These are phyloP conservation scores for Datisca glomerata DNA, from an alignment of 306 rosid species.

Conservation along the genomic window DNA sequence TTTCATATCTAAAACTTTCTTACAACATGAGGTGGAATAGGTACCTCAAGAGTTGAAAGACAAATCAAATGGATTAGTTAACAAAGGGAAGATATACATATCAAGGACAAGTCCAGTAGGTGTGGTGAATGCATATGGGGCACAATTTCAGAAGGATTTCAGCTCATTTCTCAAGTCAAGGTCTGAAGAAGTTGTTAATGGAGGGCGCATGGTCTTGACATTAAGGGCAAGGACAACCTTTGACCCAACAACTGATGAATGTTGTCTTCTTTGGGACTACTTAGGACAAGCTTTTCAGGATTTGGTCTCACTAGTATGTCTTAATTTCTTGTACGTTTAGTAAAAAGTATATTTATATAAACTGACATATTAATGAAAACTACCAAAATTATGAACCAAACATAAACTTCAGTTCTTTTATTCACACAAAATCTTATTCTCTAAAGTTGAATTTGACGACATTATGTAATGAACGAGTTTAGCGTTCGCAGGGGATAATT, in stretches of 20 bases:
- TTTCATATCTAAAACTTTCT: too few species aligned
- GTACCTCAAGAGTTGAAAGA: conserved; percentile 16
- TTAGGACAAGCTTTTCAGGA: conserved; percentile 15
- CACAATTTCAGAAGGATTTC: conserved; percentile 32
- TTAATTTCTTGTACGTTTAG: background rate
- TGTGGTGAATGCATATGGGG: conserved; percentile 14
- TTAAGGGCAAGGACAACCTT: conserved; percentile 15
- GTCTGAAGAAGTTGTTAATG: conserved; percentile 19
- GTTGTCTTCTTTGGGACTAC: conserved; percentile 2
- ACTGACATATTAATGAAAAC: background rate
- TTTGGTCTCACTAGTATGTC: conserved; percentile 3
- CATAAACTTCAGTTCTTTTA: too few species aligned
- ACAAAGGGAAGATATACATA: conserved; percentile 20
- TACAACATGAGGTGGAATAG: too few species aligned
- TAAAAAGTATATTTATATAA: background rate
- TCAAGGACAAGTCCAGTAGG: conserved; percentile 19
- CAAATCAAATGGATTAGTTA: conserved; percentile 1
- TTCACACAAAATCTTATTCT: too few species aligned
- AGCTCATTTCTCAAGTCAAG: conserved; percentile 22
- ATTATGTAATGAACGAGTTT: too few species aligned
- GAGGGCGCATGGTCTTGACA: conserved; percentile 36
- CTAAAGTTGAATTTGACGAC: too few species aligned
- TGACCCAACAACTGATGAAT: conserved; percentile 11
- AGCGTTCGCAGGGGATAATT: conserved; percentile 27
- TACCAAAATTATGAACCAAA: too few species aligned